phyloP scores from a whole-genome alignment of 352 stramenopile species.

The Pythium scleroteichum region DNA sequence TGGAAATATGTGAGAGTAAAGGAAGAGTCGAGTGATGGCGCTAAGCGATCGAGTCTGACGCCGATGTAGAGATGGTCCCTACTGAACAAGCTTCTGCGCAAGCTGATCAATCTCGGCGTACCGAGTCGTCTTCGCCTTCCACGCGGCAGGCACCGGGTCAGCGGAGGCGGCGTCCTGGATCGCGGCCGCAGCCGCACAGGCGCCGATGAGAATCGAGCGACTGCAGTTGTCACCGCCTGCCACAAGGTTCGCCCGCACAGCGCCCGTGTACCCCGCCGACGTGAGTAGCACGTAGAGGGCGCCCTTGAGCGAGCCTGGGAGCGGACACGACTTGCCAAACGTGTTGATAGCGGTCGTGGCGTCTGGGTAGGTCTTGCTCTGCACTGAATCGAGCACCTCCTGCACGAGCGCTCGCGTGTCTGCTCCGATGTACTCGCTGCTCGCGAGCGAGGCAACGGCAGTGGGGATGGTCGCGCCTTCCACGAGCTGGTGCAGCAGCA shows the following conservation, averaged over 20 bases:
- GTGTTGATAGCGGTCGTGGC: constrained; percentile 43
- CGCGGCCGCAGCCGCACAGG: constrained; percentile 40
- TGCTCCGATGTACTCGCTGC: constrained; percentile 37
- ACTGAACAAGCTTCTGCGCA: constrained; percentile 42
- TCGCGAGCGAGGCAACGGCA: constrained; percentile 40
- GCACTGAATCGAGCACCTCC: constrained; percentile 48
- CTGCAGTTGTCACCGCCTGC: constrained; percentile 75
- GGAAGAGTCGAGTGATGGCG: too few relatives aligned
- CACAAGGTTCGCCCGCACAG: constrained; percentile 54
- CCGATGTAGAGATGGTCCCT: not conserved
- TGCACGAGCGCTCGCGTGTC: constrained; percentile 38
- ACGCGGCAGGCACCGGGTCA: constrained; percentile 38
- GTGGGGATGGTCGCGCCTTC: constrained; percentile 32
- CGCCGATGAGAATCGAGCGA: constrained; percentile 62
- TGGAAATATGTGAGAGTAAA: too few relatives aligned
- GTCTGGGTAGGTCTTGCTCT: constrained; percentile 42
- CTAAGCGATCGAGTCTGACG: too few relatives aligned
- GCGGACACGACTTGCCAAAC: constrained; percentile 61
- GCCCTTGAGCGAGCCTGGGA: constrained; percentile 58
- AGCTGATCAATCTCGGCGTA: constrained; percentile 41
- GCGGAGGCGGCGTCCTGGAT: constrained; percentile 14
- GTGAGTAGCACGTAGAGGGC: constrained; percentile 64
- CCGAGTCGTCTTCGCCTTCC: constrained; percentile 53
- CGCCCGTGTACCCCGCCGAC: constrained; percentile 40
- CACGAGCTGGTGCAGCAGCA: constrained; percentile 59